phyloP scores from a whole-genome alignment of 495 filamentous ascomycete genomes.

The Aspergillus nanangensis region DNA sequence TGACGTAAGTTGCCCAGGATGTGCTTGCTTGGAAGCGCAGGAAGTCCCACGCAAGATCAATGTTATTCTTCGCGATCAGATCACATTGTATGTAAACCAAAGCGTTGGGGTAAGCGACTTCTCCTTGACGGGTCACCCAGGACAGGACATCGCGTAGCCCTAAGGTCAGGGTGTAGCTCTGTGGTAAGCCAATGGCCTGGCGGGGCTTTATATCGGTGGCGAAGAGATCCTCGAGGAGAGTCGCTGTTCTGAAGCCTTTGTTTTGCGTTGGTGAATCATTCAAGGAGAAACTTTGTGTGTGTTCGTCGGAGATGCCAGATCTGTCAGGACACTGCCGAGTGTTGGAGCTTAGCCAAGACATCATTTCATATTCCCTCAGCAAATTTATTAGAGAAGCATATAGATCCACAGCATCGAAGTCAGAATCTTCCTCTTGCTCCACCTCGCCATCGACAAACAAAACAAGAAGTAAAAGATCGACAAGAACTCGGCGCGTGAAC shows the following conservation, averaged over 20 bases:
- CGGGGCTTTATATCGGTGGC: constrained; percentile 44
- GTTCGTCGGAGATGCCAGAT: constrained; percentile 13
- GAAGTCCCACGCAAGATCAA: constrained; percentile 74
- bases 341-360: constrained; percentile 74
- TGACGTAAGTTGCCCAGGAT: constrained; percentile 78
- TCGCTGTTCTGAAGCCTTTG: constrained; percentile 26
- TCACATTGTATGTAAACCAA: constrained; percentile 61
- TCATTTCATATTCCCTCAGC: constrained; percentile 69
- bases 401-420: constrained; percentile 62
- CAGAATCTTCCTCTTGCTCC: constrained; percentile 59
- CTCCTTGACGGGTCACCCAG: constrained; percentile 43
- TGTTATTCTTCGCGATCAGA: constrained; percentile 62
- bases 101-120: constrained; percentile 42
- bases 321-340: constrained; percentile 28
- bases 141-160: constrained; percentile 46
- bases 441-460: constrained; percentile 78
- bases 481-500: constrained; percentile 60
- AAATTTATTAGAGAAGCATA: constrained; percentile 62
- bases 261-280: constrained; percentile 22
- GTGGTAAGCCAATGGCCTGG: constrained; percentile 32
- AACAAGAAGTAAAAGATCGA: constrained; percentile 77
- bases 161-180: constrained; percentile 44
- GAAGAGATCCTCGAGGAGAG: constrained; percentile 48
- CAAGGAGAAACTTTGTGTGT: constrained; percentile 17
- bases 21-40: constrained; percentile 60